Base-by-base conservation (phyloP, 345 rosid genomes). In the Populus simonii region DNA sequence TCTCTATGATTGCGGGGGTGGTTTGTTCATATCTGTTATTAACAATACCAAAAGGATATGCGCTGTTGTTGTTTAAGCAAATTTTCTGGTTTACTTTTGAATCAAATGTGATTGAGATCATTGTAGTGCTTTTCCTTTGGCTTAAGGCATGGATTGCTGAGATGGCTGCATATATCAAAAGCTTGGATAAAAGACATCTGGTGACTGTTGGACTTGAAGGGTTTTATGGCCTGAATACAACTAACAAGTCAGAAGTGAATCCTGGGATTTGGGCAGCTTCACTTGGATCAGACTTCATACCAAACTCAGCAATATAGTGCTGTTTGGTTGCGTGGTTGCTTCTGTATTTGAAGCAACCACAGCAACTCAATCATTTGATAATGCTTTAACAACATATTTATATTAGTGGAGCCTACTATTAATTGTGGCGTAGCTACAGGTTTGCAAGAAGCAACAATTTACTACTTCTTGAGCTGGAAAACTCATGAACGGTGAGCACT, bases 231-330 rank as follows among this genome's bases (percentile, higher is more conserved):
- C 72, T 80, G 31, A 74, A 75, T 47, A 31, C 75, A 12, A 74
- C 78, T 25, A 66, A 68, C 74, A 80, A 79, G 70, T 61, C 57
- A 20, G 80, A 78, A 70, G 84, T 80, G 25, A 86, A 88, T 83
- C 89, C 89, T 67, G 90, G 89, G 70, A 77, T 81, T 65, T 84
- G 89, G 90, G 90, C 89, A 76, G 83, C 85, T 43, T 83, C 77
- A 57, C 85, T 88, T 57, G 90, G 88, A 78, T 76, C 86, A 10
- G 90, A 88, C 68, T 88, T 88, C 63, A 70, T 86, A 75, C 79
- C 69, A 71, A 84, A 86, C 59, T 88, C 89, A 66, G 87, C 84
- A 1, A 75, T 81, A 23, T 25, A 25, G 25, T 25, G 25, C 0
- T 25, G 25, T 25, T 25, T 0, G 25, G 25, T 25, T 25, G 25